These are phyloP conservation scores for Coemansia erecta DNA, from an alignment of 192 early-diverging fungal species.

Conservation along the genomic window DNA sequence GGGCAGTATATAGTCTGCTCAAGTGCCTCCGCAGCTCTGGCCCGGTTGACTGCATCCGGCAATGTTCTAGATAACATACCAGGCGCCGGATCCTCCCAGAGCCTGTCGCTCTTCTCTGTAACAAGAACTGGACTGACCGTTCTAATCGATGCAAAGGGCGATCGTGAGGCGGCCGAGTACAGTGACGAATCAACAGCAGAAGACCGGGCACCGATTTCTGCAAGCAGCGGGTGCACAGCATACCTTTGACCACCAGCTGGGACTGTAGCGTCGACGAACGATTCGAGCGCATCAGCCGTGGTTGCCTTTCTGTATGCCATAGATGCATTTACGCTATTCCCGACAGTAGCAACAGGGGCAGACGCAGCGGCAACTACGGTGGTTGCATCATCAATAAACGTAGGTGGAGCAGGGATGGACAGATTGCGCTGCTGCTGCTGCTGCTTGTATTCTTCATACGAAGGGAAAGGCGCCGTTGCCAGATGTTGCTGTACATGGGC, in stretches of 20 bases:
- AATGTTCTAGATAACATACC: too few species aligned
- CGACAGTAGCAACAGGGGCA: background rate
- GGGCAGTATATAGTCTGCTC: slow-evolving; percentile 45
- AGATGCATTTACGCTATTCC: background rate
- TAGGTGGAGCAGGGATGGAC: slow-evolving; percentile 5
- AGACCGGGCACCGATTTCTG: background rate
- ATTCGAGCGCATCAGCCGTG: slow-evolving; percentile 4
- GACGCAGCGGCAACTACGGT: background rate
- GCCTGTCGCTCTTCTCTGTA: background rate
- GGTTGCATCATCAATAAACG: background rate
- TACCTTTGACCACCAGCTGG: background rate
- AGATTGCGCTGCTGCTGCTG: slow-evolving; percentile 8
- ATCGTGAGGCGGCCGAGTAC: slow-evolving; percentile 21
- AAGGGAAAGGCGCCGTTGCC: slow-evolving; percentile 18
- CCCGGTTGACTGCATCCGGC: slow-evolving; percentile 2
- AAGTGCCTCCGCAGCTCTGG: slow-evolving; percentile 36
- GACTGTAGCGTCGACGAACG: background rate
- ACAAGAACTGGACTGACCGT: slow-evolving; percentile 37
- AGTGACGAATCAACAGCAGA: background rate
- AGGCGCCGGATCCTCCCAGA: background rate
- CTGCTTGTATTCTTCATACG: slow-evolving; percentile 42
- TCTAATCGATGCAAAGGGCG: slow-evolving; percentile 47
- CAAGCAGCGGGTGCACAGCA: slow-evolving; percentile 28
- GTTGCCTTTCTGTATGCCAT: slow-evolving; percentile 2
- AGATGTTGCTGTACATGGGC: background rate